phyloP scores from a whole-genome alignment of 2,329 filamentous ascomycete species.

The Sporothrix curviconia region DNA sequence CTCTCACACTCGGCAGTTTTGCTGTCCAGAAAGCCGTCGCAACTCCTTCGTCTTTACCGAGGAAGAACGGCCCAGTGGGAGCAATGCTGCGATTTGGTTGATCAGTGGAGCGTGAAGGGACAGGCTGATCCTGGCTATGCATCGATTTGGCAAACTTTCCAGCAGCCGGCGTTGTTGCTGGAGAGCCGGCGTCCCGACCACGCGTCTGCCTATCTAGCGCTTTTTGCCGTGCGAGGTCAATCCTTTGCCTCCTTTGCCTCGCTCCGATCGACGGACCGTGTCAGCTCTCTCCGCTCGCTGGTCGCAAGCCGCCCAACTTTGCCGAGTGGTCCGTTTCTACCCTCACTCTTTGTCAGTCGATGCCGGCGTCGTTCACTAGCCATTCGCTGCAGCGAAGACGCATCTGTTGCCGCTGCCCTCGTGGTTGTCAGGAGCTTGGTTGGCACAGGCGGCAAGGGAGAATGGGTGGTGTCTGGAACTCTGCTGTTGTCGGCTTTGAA shows the following conservation, averaged over 20 bases:
- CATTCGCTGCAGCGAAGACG: neutral
- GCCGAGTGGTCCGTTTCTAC: neutral
- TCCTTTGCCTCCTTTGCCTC: neutral
- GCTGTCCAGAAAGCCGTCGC: conserved; percentile 38
- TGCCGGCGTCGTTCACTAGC: conserved; percentile 7
- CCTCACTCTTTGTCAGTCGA: conserved; percentile 13
- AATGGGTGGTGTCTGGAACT: neutral
- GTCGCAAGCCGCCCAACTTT: neutral
- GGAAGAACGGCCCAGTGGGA: neutral
- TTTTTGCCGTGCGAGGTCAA: neutral
- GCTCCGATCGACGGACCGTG: neutral
- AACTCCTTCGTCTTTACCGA: conserved; percentile 41
- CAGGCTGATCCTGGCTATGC: no score
- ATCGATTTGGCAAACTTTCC: no score
- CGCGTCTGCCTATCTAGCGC: no score
- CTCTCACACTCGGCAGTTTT: conserved; percentile 36
- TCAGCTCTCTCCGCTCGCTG: neutral
- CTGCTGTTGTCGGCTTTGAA: conserved; percentile 6
- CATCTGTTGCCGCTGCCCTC: neutral
- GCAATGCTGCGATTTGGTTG: neutral
- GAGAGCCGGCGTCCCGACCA: no score
- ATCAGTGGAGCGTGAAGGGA: neutral
- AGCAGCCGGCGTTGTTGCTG: no score
- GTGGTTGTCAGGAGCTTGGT: neutral
- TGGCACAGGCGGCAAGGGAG: neutral